Evolutionary conservation across 2,329 filamentous ascomycete genomes (phyloP), one percentile per base, ranked within the genome.

Genomic region (Cladosporium sp.): DNA sequence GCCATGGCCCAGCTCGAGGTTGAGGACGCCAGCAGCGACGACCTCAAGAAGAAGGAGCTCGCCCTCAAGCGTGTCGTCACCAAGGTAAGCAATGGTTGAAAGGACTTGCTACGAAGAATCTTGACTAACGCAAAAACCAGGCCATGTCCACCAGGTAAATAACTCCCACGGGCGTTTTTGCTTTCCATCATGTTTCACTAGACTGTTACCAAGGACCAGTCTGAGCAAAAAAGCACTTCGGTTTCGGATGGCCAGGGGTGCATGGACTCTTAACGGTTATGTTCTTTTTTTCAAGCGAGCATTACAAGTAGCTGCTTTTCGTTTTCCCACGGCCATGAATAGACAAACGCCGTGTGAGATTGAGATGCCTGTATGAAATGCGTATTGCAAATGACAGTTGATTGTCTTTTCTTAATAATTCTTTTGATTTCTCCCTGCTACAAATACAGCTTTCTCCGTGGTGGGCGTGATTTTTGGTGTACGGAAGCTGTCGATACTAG

Each of bases 21-120:
- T 68, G 88, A 92, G 75, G 95, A 99, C 64, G 88, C 89, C 52
- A 76, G 78, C 57, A 88, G 90, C 56, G 95, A 99, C 65, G 93
- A 99, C 71, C 80, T 99, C 64, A 97, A 95, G 89, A 97, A 97
- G 89, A 95, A 96, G 86, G 93, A 99, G 82, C 80, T 99, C 61
- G 90, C 90, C 56, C 83, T 99, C 60, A 99, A 97, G 89, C 83
- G 93, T 69, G 83, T 95, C 64, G 91, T 99, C 66, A 99, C 93
- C 76, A 99, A 97, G 87, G 91, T 58, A 37, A 57, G 56, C n/a
- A 43, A 19, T 43, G 22, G 13, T 15, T 13, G 3, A n/a, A 6
- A 9, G 3, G 1, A 7, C 9, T 37, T 42, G 12, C 19, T 13
- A 24, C 17, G 15, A n/a, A 22, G 30, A 15, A 15, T 27, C 43